Evolutionary conservation across 2,329 filamentous ascomycete species (phyloP).

Genomic region (Dothideomycetes sp.): DNA sequence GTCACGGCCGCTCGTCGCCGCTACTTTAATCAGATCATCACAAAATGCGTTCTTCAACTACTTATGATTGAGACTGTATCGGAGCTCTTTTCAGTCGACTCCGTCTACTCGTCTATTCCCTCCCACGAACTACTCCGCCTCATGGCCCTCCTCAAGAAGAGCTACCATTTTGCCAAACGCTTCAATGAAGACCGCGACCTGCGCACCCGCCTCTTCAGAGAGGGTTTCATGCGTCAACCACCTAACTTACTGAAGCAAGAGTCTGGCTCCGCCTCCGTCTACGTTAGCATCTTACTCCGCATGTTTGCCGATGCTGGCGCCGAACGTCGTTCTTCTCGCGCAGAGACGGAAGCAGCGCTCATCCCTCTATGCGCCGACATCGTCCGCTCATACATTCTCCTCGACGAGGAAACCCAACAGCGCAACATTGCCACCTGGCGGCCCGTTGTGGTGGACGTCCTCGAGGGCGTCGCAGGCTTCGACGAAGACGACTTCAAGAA

Average conservation of each 20-base stretch:
- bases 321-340: conserved; percentile 67
- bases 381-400: conserved; percentile 67
- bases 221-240: conserved; percentile 99
- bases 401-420: conserved; percentile 95
- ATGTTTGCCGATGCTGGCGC: conserved; percentile 91
- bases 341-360: conserved; percentile 80
- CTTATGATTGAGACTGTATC: conserved; percentile 99
- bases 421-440: conserved; percentile 95
- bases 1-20: conserved; percentile 86
- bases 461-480: conserved; percentile 86
- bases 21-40: conserved; percentile 99
- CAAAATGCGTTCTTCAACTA: conserved; percentile 90
- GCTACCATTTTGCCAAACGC: conserved; percentile 88
- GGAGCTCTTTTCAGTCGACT: conserved; percentile 94
- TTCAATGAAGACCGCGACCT: conserved; percentile 98
- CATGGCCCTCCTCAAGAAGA: conserved; percentile 91
- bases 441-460: conserved; percentile 89
- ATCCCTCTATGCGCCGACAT: conserved; percentile 95
- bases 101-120: conserved; percentile 87
- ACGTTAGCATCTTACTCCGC: conserved; percentile 87
- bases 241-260: conserved; percentile 97
- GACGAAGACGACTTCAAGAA: conserved; percentile 67
- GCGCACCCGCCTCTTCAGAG: conserved; percentile 84
- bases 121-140: conserved; percentile 79
- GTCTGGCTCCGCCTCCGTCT: conserved; percentile 82